Evolutionary conservation across 2,329 filamentous ascomycete species (phyloP).

Genomic region (Fusarium siculi): DNA sequence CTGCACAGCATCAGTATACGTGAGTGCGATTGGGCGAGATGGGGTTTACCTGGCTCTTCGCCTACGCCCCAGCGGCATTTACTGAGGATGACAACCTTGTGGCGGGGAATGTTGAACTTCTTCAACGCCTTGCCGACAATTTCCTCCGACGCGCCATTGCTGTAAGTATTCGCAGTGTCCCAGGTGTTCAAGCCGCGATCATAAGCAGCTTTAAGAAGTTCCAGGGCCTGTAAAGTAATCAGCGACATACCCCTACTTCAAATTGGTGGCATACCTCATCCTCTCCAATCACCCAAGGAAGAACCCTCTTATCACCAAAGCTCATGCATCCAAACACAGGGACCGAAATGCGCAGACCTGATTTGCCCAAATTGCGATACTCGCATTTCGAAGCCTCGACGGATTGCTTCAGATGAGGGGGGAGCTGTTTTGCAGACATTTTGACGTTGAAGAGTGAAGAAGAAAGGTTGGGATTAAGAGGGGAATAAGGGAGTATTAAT

Average conservation of each 20-base stretch:
- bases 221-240: neutral
- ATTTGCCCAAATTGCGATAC: constrained; percentile 28
- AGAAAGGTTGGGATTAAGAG: neutral
- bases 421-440: constrained; percentile 20
- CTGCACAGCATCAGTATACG: neutral
- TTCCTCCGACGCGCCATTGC: constrained; percentile 23
- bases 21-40: rapidly evolving
- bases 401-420: constrained; percentile 21
- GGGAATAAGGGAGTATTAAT: neutral
- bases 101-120: constrained; percentile 27
- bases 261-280: neutral
- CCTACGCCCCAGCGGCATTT: constrained; percentile 35
- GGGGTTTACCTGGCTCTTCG: constrained; percentile 19
- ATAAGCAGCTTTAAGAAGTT: constrained; percentile 31
- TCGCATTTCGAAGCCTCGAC: constrained; percentile 29
- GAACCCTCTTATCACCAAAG: constrained; percentile 16
- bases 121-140: constrained; percentile 31
- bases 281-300: constrained; percentile 31
- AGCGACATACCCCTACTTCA: rapidly evolving
- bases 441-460: neutral
- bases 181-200: constrained; percentile 33
- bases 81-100: constrained; percentile 26
- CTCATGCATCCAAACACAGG: constrained; percentile 33
- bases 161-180: constrained; percentile 33
- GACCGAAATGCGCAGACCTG: constrained; percentile 15